A percentile compares a stretch with the other conserved stretches of the same genome.
phyloP scores from a whole-genome alignment of 2,329 filamentous ascomycete genomes.

The Venturia asperata region DNA sequence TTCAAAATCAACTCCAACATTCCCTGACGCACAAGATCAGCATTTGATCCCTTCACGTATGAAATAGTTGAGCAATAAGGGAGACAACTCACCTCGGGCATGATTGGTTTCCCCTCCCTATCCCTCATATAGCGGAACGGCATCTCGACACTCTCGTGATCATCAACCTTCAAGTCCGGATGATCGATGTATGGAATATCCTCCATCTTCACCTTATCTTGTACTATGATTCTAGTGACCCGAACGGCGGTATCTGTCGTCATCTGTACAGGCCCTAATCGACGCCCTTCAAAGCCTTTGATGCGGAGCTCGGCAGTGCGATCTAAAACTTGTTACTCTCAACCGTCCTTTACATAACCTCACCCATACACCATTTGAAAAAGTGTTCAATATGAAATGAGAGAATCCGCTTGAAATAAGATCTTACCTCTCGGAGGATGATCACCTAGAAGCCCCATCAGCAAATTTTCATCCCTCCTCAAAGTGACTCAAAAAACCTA shows the following conservation, averaged over 20 bases:
- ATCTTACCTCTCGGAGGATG: constrained; percentile 79
- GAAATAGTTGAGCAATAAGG: not conserved
- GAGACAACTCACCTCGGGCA: constrained; percentile 64
- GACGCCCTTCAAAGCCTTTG: constrained; percentile 82
- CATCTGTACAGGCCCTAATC: constrained; percentile 92
- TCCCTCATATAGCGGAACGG: constrained; percentile 90
- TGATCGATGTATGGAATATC: constrained; percentile 78
- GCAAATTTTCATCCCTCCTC: no score
- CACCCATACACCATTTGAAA: no score
- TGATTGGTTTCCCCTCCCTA: constrained; percentile 68
- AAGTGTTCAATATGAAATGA: no score
- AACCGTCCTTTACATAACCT: constrained; percentile 19
- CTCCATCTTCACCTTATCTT: constrained; percentile 69
- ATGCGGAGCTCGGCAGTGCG: constrained; percentile 91
- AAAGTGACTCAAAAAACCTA: constrained; percentile 34
- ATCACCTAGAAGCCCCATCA: constrained; percentile 55
- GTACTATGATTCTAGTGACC: constrained; percentile 82
- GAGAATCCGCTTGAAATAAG: no score
- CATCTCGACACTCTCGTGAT: constrained; percentile 94
- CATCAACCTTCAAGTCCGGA: constrained; percentile 81
- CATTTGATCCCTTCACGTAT: constrained; percentile 8
- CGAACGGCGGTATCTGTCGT: constrained; percentile 95
- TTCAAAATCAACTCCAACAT: constrained; percentile 92
- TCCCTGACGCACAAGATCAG: constrained; percentile 49
- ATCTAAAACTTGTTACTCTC: constrained; percentile 48